Evolutionary conservation across 768 basidiomycete species (phyloP), one percentile per base, ranked within the genome.

Genomic region (Tulasnella sp.): DNA sequence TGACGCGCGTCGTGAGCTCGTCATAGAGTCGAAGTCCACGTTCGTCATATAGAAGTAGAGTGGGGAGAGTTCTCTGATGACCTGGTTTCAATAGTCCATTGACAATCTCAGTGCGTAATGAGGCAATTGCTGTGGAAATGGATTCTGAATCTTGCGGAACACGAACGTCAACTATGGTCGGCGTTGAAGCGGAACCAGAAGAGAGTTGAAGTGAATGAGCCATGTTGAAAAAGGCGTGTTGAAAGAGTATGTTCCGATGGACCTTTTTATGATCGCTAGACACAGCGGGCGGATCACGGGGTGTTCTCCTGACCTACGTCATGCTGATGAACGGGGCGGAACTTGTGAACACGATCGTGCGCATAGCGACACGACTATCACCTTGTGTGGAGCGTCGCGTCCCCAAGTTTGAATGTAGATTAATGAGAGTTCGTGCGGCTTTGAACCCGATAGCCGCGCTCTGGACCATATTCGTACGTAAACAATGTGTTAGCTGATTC

Each of bases 1-100:
- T 70, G 1, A 73, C 81, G 25, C 77, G 67, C 6, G 81, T 82
- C 1, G 89, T 90, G 43, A 92, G 84, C 33, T 76, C 71, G 66
- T 92, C 90, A 67, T 90, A 93, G 13, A 91, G 70, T 64, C 78
- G 73, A 48, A 99, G 70, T 0, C 95, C 95, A 19, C 69, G 72
- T 60, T 92, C 83, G 57, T 90, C 79, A 66, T 98, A 96, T 8
- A 95, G 71, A 9, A 91, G 72, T 63, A 87, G 67, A 0, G 88
- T 91, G 5, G 91, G 89, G 19, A 95, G 64, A 24, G 71, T 68
- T 63, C 79, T 82, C 56, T 74, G 63, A 42, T 76, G 75, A 1
- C 58, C 54, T 2, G 79, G 74, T 20, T 69, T 72, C 45, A 64
- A 64, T 6, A 88, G 72, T 15, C 83, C 82, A 22, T 64, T 64